A percentile compares a stretch with the other conserved stretches of the same genome.
Conservation (phyloP, 2,329 filamentous ascomycete genomes). For the Ophioceras dolichostomum region DNA sequence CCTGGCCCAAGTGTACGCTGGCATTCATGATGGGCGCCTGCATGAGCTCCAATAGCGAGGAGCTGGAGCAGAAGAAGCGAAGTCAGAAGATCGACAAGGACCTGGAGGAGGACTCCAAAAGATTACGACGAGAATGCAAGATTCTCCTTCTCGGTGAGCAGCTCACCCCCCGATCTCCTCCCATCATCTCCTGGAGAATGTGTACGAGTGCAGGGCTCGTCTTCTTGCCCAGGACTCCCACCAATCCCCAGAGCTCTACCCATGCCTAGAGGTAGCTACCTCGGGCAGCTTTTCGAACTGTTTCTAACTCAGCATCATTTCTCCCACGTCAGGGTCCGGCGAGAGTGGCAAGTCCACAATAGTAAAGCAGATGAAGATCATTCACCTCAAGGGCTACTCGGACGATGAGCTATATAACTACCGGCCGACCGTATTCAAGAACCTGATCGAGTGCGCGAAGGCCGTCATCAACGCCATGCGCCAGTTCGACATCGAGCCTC, state of each 20-base stretch:
- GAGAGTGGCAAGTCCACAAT: slow-evolving; percentile 99
- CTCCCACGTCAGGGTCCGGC: slow-evolving; percentile 96
- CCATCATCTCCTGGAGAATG: too few species aligned
- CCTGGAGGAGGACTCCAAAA: slow-evolving; percentile 87
- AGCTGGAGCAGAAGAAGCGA: slow-evolving; percentile 87
- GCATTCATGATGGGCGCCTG: slow-evolving; percentile 68
- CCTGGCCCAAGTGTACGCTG: neutral
- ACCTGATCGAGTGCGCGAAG: slow-evolving; percentile 92
- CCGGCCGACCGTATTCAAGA: slow-evolving; percentile 95
- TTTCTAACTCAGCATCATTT: slow-evolving; percentile 5
- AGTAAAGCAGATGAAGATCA: slow-evolving; percentile 99
- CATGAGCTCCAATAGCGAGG: slow-evolving; percentile 79
- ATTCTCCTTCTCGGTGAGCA: slow-evolving; percentile 84
- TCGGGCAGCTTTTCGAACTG: too few species aligned
- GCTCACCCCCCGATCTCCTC: too few species aligned
- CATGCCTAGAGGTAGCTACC: too few species aligned
- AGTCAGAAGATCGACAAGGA: slow-evolving; percentile 92
- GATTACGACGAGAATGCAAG: slow-evolving; percentile 95
- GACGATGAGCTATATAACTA: slow-evolving; percentile 90
- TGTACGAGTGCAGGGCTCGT: too few species aligned
- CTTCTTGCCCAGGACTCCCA: too few species aligned
- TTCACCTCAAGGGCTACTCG: slow-evolving; percentile 95
- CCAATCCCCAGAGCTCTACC: too few species aligned
- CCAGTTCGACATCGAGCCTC: slow-evolving; percentile 77
- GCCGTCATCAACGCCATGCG: slow-evolving; percentile 84